Percentiles rank a stretch among this genome's conserved stretches.
Evolutionary conservation across 23 red algal species (phyloP).

Genomic region (Gracilaria domingensis): DNA sequence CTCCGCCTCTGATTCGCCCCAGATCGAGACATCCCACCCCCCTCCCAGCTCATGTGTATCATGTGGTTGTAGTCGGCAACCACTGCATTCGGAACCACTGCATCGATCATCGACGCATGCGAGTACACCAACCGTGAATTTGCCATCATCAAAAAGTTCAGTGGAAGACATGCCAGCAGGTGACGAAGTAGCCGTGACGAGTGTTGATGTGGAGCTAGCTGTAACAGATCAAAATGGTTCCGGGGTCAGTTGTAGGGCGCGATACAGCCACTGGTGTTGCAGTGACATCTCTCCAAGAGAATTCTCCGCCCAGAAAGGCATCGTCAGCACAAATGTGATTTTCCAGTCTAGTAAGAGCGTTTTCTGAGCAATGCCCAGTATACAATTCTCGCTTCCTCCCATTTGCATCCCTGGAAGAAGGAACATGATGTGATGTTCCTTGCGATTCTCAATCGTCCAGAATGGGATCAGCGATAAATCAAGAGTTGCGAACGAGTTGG

Average conservation of each 20-base stretch:
- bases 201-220: conserved; percentile 35
- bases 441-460: background rate
- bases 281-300: conserved; percentile 45
- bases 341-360: conserved; percentile 25
- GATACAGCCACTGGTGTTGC: conserved; percentile 46
- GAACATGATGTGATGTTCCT: conserved; percentile 44
- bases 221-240: conserved; percentile 50
- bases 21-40: conserved; percentile 57
- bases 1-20: conserved; percentile 44
- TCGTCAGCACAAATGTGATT: conserved; percentile 55
- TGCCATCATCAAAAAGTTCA: conserved; percentile 31
- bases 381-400: conserved; percentile 63
- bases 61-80: conserved; percentile 71
- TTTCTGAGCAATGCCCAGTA: conserved; percentile 47
- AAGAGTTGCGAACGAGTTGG: background rate
- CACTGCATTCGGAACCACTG: conserved; percentile 20
- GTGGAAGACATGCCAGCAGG: conserved; percentile 46
- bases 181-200: conserved; percentile 30
- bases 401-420: conserved; percentile 70
- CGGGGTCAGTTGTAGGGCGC: conserved; percentile 27
- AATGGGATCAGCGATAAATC: conserved; percentile 46
- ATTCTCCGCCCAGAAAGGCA: conserved; percentile 59
- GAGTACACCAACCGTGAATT: conserved; percentile 64
- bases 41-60: conserved; percentile 71
- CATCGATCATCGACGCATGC: conserved; percentile 30